Evolutionary conservation across 768 basidiomycete species (phyloP).

Genomic region (Suillus spraguei): DNA sequence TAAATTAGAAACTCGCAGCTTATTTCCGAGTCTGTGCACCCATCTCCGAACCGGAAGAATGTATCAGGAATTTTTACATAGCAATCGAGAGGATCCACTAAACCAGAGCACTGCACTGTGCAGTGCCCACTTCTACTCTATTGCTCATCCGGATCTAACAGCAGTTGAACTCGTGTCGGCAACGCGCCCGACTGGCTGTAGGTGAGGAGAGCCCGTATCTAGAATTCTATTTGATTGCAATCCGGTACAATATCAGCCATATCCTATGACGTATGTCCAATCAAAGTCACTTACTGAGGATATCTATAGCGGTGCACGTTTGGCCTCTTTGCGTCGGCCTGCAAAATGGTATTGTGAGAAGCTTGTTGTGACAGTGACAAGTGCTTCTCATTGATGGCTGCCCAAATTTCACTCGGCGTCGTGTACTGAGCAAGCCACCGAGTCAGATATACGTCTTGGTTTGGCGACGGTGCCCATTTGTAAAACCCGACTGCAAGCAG

Average conservation of each 20-base stretch:
- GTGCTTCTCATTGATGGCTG: slow-evolving; percentile 57
- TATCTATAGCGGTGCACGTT: slow-evolving; percentile 64
- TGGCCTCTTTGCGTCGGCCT: slow-evolving; percentile 45
- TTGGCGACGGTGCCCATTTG: slow-evolving; percentile 67
- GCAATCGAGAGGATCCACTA: slow-evolving; percentile 3
- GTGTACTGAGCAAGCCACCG: slow-evolving; percentile 64
- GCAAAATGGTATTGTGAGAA: slow-evolving; percentile 41
- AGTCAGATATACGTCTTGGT: slow-evolving; percentile 64
- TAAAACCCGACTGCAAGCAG: slow-evolving; percentile 56
- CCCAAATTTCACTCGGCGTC: slow-evolving; percentile 57
- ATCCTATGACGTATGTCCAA: slow-evolving; percentile 1
- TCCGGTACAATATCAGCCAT: slow-evolving; percentile 15
- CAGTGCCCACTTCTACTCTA: background rate
- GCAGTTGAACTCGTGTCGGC: slow-evolving; percentile 39
- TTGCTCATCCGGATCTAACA: slow-evolving; percentile 26
- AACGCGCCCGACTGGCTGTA: slow-evolving; percentile 55
- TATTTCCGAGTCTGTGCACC: slow-evolving; percentile 7
- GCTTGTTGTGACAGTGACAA: slow-evolving; percentile 45
- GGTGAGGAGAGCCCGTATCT: slow-evolving; percentile 62
- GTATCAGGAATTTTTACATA: background rate
- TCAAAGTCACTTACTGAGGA: slow-evolving; percentile 58
- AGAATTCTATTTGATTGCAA: slow-evolving; percentile 44
- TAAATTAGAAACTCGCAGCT: slow-evolving; percentile 1
- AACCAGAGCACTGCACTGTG: background rate
- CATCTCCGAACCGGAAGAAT: slow-evolving; percentile 7